Conservation (phyloP, 139 green algal species). For the Ettlia oleoabundans region DNA sequence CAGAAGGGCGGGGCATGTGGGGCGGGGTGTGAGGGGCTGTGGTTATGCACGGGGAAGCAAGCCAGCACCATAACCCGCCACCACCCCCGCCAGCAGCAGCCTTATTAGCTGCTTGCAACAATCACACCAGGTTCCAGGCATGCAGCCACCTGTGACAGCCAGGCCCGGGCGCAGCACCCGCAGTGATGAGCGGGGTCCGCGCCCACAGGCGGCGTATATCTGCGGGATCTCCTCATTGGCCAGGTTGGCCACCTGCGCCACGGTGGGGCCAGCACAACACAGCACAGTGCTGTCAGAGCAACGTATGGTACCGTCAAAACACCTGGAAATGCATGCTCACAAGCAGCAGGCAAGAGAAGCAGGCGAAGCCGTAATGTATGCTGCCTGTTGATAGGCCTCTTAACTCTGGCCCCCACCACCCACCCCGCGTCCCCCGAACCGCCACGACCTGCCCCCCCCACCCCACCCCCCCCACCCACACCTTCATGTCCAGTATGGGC, state of each 20-base stretch:
- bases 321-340: too few relatives aligned
- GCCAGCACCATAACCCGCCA: neutral
- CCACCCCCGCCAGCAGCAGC: neutral
- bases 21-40: too few relatives aligned
- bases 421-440: neutral
- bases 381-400: too few relatives aligned
- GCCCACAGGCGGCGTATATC: conserved; percentile 90
- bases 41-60: too few relatives aligned
- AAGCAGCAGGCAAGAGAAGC: too few relatives aligned
- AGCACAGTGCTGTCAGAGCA: too few relatives aligned
- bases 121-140: neutral
- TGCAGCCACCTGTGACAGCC: conserved; percentile 63
- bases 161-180: conserved; percentile 92
- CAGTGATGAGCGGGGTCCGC: conserved; percentile 82
- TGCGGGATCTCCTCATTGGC: conserved; percentile 83
- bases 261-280: too few relatives aligned
- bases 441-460: neutral
- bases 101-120: neutral
- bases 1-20: neutral
- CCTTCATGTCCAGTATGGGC: conserved; percentile 93
- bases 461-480: conserved; percentile 9
- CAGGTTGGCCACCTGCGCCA: conserved; percentile 81
- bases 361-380: too few relatives aligned
- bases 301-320: too few relatives aligned
- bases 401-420: neutral